phyloP scores from a whole-genome alignment of 1,139 yeast species.

The Pichia sp. region DNA sequence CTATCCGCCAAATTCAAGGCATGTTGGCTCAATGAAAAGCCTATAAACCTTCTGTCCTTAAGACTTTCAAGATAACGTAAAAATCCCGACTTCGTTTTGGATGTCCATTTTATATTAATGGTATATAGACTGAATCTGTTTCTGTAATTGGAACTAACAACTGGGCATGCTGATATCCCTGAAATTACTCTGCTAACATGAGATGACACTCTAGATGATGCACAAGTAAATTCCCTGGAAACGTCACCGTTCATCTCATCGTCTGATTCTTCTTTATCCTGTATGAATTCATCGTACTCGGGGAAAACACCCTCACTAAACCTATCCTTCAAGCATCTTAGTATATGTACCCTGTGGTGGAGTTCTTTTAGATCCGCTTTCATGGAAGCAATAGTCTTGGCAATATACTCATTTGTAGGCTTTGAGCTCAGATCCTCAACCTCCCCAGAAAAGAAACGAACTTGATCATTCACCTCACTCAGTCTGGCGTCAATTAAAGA shows the following conservation, averaged over 20 bases:
- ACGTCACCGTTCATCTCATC: slow-evolving; percentile 17
- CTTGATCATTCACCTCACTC: slow-evolving; percentile 33
- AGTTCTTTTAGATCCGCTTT: slow-evolving; percentile 30
- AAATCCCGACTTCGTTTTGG: slow-evolving; percentile 53
- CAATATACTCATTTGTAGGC: slow-evolving; percentile 11
- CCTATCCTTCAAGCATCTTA: slow-evolving; percentile 29
- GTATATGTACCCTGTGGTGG: slow-evolving; percentile 32
- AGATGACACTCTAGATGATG: slow-evolving; percentile 21
- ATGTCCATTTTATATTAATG: slow-evolving; percentile 75
- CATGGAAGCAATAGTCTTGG: slow-evolving; percentile 24
- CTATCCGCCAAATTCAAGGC: slow-evolving; percentile 67
- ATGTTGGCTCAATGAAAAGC: slow-evolving; percentile 59
- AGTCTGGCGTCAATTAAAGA: slow-evolving; percentile 36
- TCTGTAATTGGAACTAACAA: slow-evolving; percentile 39
- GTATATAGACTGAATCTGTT: slow-evolving; percentile 78
- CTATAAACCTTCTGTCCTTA: slow-evolving; percentile 47
- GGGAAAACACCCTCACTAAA: slow-evolving; percentile 27
- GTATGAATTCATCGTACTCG: slow-evolving; percentile 21
- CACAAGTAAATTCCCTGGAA: slow-evolving; percentile 6
- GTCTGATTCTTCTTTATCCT: slow-evolving; percentile 20
- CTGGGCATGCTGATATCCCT: slow-evolving; percentile 12
- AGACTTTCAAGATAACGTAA: slow-evolving; percentile 56
- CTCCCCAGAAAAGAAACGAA: slow-evolving; percentile 26
- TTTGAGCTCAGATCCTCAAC: slow-evolving; percentile 9
- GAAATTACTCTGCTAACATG: slow-evolving; percentile 30